Base-by-base conservation (phyloP, 352 stramenopile genomes). In the Globisporangium nagaii region DNA sequence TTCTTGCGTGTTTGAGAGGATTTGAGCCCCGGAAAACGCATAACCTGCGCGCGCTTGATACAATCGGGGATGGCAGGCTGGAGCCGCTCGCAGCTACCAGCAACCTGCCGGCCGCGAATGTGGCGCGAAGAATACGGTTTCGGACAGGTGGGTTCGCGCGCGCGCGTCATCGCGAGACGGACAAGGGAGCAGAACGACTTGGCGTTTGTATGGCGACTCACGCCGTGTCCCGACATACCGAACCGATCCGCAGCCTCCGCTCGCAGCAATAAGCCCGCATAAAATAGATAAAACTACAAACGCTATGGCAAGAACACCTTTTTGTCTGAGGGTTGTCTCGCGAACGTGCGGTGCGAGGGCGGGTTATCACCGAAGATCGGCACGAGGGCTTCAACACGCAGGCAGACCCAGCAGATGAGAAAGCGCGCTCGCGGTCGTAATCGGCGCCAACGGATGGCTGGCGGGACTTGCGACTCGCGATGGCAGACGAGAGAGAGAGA, bases 1-100 rank as follows among this genome's bases (percentile, higher is more conserved):
- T 11, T n/a, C 47, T 54, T 54, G 32, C 47, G 47, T 54, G 47
- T 54, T 54, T 32, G 37, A 19, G 11, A 54, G 22, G 47, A 54
- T 54, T 54, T 54, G 47, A 57, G 6, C 51, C 17, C 42, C 19
- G n/a, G 4, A 10, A 5, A 50, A 2, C 17, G 3, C 0, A 40
- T 49, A 35, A 3, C 22, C 43, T 48, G 3, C 27, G 1, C 13
- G 2, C n/a, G 6, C 2, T 17, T 11, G 0, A 27, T 34, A 2
- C 0, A 4, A 48, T 39, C 2, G 17, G 6, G 1, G 12, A 31
- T 22, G 19, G 20, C 19, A 39, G 24, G 6, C 19, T 0, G 10
- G 2, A 15, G 22, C 20, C 6, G 17, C 12, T 1, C 8, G 24
- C 11, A 24, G 6, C 7, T 15, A 7, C 3, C 0, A 4, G 0